phyloP scores from a whole-genome alignment of 192 early-diverging fungal species.

The Jimgerdemannia flammicorona region DNA sequence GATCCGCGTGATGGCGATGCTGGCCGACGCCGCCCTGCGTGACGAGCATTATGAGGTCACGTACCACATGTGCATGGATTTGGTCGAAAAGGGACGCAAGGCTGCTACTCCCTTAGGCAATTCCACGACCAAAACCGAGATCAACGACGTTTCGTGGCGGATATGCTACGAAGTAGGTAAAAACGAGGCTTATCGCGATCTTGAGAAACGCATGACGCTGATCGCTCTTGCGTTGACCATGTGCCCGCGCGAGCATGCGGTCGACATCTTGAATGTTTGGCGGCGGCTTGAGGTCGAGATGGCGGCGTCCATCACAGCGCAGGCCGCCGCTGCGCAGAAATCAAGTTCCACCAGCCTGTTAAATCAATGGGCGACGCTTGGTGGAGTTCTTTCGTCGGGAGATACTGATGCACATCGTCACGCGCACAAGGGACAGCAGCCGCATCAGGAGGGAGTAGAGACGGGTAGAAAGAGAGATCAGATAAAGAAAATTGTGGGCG shows the following conservation, averaged over 20 bases:
- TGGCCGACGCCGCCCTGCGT: conserved; percentile 58
- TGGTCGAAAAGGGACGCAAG: conserved; percentile 37
- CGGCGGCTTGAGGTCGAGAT: conserved; percentile 27
- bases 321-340: neutral
- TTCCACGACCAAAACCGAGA: conserved; percentile 8
- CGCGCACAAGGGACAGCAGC: neutral
- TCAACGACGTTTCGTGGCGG: conserved; percentile 32
- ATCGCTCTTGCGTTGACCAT: conserved; percentile 50
- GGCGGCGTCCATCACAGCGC: conserved; percentile 2
- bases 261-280: conserved; percentile 39
- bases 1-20: conserved; percentile 55
- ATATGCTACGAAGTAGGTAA: conserved; percentile 39
- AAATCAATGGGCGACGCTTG: conserved; percentile 16
- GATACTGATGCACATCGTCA: conserved; percentile 1
- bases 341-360: conserved; percentile 14
- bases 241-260: conserved; percentile 43
- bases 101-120: neutral
- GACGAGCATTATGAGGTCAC: conserved; percentile 50
- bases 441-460: conserved; percentile 7
- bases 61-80: conserved; percentile 50
- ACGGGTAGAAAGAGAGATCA: conserved; percentile 35
- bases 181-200: conserved; percentile 35
- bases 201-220: conserved; percentile 42
- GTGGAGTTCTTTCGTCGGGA: conserved; percentile 18
- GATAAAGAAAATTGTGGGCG: conserved; percentile 32